Conservation (phyloP, 2,329 filamentous ascomycete genomes). For the Pseudocercospora fijiensis region DNA sequence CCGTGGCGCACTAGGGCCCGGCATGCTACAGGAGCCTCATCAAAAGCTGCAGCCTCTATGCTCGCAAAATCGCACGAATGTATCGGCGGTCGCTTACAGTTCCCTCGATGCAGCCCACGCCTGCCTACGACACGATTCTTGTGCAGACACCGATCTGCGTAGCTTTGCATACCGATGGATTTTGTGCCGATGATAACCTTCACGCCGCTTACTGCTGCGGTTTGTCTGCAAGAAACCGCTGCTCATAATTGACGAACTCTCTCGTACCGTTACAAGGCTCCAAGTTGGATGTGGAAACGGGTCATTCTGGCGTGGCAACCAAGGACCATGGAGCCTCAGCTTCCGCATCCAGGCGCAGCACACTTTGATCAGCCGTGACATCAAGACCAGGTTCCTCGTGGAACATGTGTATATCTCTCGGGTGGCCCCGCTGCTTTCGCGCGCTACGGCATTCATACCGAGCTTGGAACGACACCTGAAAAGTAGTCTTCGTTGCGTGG, state of each 20-base stretch:
- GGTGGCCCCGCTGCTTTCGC: background rate
- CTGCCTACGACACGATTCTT: background rate
- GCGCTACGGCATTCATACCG: conserved; percentile 3
- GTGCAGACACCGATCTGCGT: background rate
- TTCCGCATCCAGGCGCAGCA: background rate
- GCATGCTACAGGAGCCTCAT: background rate
- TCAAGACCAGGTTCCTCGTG: background rate
- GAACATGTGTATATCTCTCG: background rate
- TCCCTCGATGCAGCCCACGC: background rate
- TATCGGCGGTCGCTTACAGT: background rate
- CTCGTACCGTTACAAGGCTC: background rate
- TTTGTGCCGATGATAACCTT: background rate
- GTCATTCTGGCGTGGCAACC: background rate
- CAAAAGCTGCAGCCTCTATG: background rate
- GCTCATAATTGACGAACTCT: background rate
- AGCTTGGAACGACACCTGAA: conserved; percentile 3
- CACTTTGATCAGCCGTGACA: conserved; percentile 5
- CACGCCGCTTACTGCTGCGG: background rate
- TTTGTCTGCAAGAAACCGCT: background rate
- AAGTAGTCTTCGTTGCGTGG: background rate
- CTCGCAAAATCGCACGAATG: background rate
- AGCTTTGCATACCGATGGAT: background rate
- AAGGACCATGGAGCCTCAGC: background rate
- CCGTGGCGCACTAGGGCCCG: background rate
- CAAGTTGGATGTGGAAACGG: background rate